Conservation (phyloP, 2,329 filamentous ascomycete genomes). For the Lachnellula arida region DNA sequence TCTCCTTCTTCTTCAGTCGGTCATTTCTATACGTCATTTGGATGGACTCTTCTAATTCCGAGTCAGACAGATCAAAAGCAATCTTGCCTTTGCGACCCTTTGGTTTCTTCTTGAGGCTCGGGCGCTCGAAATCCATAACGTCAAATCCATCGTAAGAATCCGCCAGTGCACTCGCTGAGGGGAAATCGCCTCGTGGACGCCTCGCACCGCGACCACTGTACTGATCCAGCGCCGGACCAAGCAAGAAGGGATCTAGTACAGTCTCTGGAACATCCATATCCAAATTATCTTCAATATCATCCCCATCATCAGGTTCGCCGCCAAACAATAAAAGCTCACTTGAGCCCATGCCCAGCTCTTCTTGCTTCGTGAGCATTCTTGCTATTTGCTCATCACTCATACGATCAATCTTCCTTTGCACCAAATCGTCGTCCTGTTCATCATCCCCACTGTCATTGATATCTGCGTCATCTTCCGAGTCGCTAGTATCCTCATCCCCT, state of each 20-base stretch:
- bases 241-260: slow-evolving; percentile 7
- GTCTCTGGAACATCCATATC: slow-evolving; percentile 6
- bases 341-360: slow-evolving; percentile 57
- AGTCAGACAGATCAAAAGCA: slow-evolving; percentile 55
- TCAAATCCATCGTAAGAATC: slow-evolving; percentile 64
- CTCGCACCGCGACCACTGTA: slow-evolving; percentile 21
- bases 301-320: slow-evolving; percentile 33
- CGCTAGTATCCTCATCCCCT: slow-evolving; percentile 22
- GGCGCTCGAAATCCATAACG: slow-evolving; percentile 75
- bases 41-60: slow-evolving; percentile 59
- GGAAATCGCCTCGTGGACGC: slow-evolving; percentile 39
- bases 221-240: slow-evolving; percentile 6
- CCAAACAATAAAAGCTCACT: slow-evolving; percentile 56
- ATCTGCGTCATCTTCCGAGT: slow-evolving; percentile 32
- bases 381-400: slow-evolving; percentile 63
- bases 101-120: slow-evolving; percentile 59
- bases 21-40: slow-evolving; percentile 61
- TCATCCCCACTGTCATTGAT: slow-evolving; percentile 35
- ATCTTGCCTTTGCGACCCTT: slow-evolving; percentile 56
- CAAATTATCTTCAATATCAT: slow-evolving; percentile 33
- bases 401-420: slow-evolving; percentile 30
- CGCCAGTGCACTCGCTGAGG: slow-evolving; percentile 50
- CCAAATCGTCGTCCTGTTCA: slow-evolving; percentile 29
- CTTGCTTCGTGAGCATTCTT: slow-evolving; percentile 54
- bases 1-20: slow-evolving; percentile 63